phyloP scores from a whole-genome alignment of 306 rosid genomes.

The Vigna reflexopilosa region DNA sequence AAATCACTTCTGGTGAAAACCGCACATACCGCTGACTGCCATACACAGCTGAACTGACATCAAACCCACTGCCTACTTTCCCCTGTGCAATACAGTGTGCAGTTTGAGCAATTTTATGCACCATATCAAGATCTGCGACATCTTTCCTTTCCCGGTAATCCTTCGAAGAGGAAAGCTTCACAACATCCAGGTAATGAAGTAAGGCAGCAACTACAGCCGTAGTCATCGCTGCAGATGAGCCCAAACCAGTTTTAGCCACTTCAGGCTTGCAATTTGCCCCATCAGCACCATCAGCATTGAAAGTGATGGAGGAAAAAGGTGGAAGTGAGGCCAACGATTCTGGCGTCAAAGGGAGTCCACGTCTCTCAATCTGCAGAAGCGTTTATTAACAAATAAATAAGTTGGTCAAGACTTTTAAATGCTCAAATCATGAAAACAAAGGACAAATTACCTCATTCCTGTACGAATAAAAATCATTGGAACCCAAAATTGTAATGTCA shows the following conservation, averaged over 20 bases:
- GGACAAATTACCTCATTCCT: constrained; percentile 75
- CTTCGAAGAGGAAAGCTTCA: constrained; percentile 60
- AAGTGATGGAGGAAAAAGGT: constrained; percentile 82
- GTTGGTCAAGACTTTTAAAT: constrained; percentile 19
- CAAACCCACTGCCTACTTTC: constrained; percentile 99
- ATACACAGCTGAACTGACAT: constrained; percentile 96
- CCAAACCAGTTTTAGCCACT: constrained; percentile 99
- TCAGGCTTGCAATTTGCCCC: constrained; percentile 79
- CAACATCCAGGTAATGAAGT: constrained; percentile 89
- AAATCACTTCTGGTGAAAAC: constrained; percentile 93
- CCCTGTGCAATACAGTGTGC: constrained; percentile 98
- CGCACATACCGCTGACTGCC: constrained; percentile 99
- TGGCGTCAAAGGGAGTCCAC: constrained; percentile 81
- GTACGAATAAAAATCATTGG: constrained; percentile 91
- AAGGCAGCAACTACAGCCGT: constrained; percentile 95
- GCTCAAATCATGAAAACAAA: not conserved
- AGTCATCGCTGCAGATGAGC: constrained; percentile 99
- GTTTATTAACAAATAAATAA: constrained; percentile 37
- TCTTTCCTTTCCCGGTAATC: constrained; percentile 56
- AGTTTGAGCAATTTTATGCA: constrained; percentile 93
- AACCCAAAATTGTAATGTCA: constrained; percentile 89
- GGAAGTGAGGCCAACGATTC: constrained; percentile 88
- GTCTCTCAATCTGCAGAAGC: constrained; percentile 76
- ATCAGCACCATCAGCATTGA: constrained; percentile 71
- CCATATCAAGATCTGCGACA: constrained; percentile 66